These are phyloP conservation scores for Thalassia testudinum DNA, from an alignment of 116 monocot genomes.

Conservation along the genomic window DNA sequence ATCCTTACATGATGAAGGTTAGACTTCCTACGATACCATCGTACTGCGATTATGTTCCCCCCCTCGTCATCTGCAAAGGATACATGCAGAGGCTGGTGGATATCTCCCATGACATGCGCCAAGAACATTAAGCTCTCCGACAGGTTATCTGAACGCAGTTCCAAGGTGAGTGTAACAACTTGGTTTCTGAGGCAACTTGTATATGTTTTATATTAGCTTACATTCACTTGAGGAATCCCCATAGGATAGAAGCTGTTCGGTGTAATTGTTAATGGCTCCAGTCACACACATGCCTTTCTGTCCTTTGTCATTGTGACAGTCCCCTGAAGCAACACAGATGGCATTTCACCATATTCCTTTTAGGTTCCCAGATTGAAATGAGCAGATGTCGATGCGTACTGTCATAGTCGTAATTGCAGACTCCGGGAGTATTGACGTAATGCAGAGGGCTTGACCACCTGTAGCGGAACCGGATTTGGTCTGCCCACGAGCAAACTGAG, in stretches of 20 bases:
- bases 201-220: conserved; percentile 4
- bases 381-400: conserved; percentile 12
- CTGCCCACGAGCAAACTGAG: conserved; percentile 64
- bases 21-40: conserved; percentile 67
- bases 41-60: conserved; percentile 45
- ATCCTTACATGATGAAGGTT: conserved; percentile 68
- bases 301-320: conserved; percentile 39
- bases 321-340: conserved; percentile 22
- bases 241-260: conserved; percentile 33
- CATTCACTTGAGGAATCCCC: conserved; percentile 31
- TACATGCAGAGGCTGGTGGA: conserved; percentile 65
- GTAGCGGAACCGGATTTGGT: conserved; percentile 40
- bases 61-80: conserved; percentile 30
- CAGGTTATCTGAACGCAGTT: conserved; percentile 38
- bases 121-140: conserved; percentile 73
- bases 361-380: not conserved
- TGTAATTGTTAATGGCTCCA: conserved; percentile 89
- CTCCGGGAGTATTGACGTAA: conserved; percentile 47
- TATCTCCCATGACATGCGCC: conserved; percentile 68
- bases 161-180: not conserved
- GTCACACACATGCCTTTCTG: conserved; percentile 42
- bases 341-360: too few species aligned
- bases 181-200: not conserved
- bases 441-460: conserved; percentile 85
- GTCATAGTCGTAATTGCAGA: conserved; percentile 47